Base-by-base conservation (phyloP, 2,329 filamentous ascomycete species). In the Claviceps africana region DNA sequence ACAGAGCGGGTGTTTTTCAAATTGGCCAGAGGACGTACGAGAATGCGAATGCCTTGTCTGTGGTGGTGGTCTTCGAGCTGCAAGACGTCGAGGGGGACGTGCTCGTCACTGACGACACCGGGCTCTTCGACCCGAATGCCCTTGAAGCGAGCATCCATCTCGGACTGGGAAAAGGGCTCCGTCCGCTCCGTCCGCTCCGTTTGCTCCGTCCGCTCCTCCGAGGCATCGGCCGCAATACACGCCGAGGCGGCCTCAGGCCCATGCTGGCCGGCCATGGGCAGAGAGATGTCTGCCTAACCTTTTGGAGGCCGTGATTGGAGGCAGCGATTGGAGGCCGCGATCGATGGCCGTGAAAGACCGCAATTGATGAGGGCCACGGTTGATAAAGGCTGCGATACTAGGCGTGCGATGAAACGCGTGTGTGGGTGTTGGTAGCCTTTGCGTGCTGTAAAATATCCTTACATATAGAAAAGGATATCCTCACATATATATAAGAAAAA, bases 161-260 rank as follows among this genome's bases (percentile, higher is more conserved):
- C 76, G 48, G 75, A 73, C 56, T 78, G 70, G 10, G 77, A 77
- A 58, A 79, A 78, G 10, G 77, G 75, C 65, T 81, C 76, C 47
- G 78, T 81, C 64, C 71, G 75, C 66, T 80, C 76, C 60, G n/a
- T n/a, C n/a, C n/a, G n/a, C n/a, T n/a, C n/a, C n/a, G n/a, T n/a
- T n/a, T n/a, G 75, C 65, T 81, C 76, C 47, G 78, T 81, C 64
- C 71, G 75, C 66, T 80, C 76, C 60, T 72, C 69, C 55, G 70
- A 70, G 56, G 62, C 60, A 56, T 62, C 66, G 55, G 67, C 64
- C 55, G 70, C 70, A 55, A 62, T 60, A 56, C 61, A 65, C 55
- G 67, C 64, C 44, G 67, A 69, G 58, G 64, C 60, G 57, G 63
- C 59, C 60, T 62, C 66, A 53, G 62, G 58, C 58, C 65, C 71